These are phyloP conservation scores for Plantago major DNA, from an alignment of 257 asterid species.

Conservation along the genomic window DNA sequence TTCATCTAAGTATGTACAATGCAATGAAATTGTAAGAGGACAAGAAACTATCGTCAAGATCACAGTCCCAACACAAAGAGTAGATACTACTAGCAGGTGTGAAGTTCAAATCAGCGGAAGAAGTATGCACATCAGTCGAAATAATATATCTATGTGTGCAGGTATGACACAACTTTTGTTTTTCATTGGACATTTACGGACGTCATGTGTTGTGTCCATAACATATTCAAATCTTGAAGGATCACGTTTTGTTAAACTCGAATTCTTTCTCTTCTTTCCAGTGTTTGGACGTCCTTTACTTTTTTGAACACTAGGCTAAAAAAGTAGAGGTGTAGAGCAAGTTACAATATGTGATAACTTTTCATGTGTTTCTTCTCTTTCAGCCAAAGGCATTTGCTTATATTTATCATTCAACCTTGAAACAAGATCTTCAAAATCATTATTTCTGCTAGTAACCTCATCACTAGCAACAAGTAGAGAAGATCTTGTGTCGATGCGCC, in stretches of 20 bases:
- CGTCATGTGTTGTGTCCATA: not conserved
- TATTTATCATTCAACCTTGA: not conserved
- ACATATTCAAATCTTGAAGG: not conserved
- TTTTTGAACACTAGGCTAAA: not conserved
- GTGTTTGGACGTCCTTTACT: not conserved
- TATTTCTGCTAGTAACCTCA: not conserved
- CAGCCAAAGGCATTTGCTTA: not conserved
- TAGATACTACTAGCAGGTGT: too few species aligned
- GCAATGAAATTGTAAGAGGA: too few species aligned
- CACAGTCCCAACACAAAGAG: too few species aligned
- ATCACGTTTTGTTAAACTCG: not conserved
- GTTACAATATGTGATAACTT: not conserved
- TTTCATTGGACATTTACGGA: not conserved
- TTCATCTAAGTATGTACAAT: too few species aligned
- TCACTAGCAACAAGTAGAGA: not conserved
- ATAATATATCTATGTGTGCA: too few species aligned
- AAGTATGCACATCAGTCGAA: too few species aligned
- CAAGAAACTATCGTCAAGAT: too few species aligned
- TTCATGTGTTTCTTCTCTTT: not conserved
- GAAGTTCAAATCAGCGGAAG: too few species aligned
- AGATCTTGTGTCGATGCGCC: slow-evolving; percentile 3
- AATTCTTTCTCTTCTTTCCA: not conserved
- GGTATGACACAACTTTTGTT: not conserved
- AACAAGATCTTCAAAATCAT: not conserved
- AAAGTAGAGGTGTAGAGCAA: not conserved